Base-by-base conservation (phyloP, 352 stramenopile genomes). In the Pythium biforme region DNA sequence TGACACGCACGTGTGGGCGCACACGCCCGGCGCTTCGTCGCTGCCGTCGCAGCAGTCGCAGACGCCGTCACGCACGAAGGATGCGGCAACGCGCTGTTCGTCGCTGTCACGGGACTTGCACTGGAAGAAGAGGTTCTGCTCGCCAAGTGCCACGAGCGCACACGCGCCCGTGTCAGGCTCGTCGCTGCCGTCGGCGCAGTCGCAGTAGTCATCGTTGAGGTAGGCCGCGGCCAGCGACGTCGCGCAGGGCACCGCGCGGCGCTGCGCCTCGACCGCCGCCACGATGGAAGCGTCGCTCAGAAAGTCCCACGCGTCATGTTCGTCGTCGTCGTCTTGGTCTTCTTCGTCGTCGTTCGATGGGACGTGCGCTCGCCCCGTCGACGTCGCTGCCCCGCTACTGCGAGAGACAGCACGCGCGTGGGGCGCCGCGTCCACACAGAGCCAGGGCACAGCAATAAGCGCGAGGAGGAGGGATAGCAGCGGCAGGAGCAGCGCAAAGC, bases 41-140 rank as follows among this genome's bases (percentile, higher is more conserved):
- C 84, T 91, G 23, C 96, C 97, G 77, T 99, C 96, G 71, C 97
- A 99, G 69, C 97, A 99, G 82, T 99, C 97, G 68, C 97, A 99
- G 46, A 99, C 83, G n/a, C 88, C 89, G 70, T 99, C 97, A 12
- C 77, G 47, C 1, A 99, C 68, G 45, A 91, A 82, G 0, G 75
- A 85, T 5, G 78, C 33, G 0, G 89, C 69, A 8, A 91, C 40
- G 45, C 53, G 25, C 41, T 83, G 73, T 7, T 62, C 66, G 4
- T 73, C 70, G 4, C 40, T n/a, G 40, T 34, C 65, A 0, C 15
- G 19, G 53, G 45, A 29, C 33, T 19, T 34, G 46, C 75, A 88
- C 20, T 72, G 69, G 55, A 86, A 89, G n/a, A 63, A 40, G 14
- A 53, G 48, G 41, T 39, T 50, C 56, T 10, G 27, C 6, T 12